Conservation (phyloP, 2,329 filamentous ascomycete species). For the Fusarium tuaranense region DNA sequence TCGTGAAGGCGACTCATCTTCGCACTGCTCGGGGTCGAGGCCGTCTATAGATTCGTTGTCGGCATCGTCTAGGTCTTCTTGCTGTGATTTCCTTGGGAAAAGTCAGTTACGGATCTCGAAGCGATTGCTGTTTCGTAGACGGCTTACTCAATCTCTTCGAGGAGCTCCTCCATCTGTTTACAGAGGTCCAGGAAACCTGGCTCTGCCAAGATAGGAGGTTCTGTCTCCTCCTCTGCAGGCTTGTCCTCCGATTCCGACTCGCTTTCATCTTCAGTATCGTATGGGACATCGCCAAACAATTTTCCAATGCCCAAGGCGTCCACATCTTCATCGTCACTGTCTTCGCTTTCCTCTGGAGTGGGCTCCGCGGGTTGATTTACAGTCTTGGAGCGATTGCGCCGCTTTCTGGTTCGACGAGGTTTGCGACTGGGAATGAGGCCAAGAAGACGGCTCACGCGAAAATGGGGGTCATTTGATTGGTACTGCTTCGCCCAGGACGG, state of each 20-base stretch:
- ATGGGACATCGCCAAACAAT: slow-evolving; percentile 39
- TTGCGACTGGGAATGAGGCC: slow-evolving; percentile 42
- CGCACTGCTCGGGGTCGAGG: slow-evolving; percentile 45
- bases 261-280: slow-evolving; percentile 35
- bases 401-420: slow-evolving; percentile 35
- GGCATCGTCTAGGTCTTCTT: slow-evolving; percentile 31
- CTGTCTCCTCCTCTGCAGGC: slow-evolving; percentile 31
- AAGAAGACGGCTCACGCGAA: slow-evolving; percentile 46
- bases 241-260: slow-evolving; percentile 36
- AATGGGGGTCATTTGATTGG: slow-evolving; percentile 43
- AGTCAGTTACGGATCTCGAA: slow-evolving; percentile 1
- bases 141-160: slow-evolving; percentile 48
- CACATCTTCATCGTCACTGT: slow-evolving; percentile 22
- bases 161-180: slow-evolving; percentile 41
- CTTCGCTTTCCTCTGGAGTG: slow-evolving; percentile 17
- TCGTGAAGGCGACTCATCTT: slow-evolving; percentile 56
- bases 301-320: slow-evolving; percentile 39
- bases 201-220: slow-evolving; percentile 41
- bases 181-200: slow-evolving; percentile 45
- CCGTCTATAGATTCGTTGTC: slow-evolving; percentile 47
- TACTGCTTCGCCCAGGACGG: slow-evolving; percentile 43
- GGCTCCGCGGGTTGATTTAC: slow-evolving; percentile 22
- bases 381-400: slow-evolving; percentile 32
- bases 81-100: slow-evolving; percentile 25
- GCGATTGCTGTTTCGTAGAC: background rate